Percentiles rank a stretch among this genome's conserved stretches.
These are phyloP conservation scores for Boletus semigastroideus DNA, from an alignment of 1,284 basidiomycete genomes.

Conservation along the genomic window DNA sequence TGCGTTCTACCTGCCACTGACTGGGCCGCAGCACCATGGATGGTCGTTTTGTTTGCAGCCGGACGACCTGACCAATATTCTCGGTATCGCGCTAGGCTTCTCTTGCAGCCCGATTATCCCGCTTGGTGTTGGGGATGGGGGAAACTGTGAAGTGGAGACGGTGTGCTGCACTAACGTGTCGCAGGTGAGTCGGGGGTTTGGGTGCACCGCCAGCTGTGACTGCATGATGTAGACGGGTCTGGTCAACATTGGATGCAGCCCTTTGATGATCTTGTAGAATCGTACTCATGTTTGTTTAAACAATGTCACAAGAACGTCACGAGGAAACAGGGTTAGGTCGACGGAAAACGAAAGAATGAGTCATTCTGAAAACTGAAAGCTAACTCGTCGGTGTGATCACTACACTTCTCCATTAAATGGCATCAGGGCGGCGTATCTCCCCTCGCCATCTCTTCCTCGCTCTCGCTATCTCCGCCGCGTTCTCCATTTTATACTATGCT, in stretches of 20 bases:
- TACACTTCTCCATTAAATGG: too few relatives aligned
- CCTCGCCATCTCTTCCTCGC: constrained; percentile 31
- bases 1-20: neutral
- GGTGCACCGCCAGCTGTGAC: neutral
- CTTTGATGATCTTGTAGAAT: constrained; percentile 4
- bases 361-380: too few relatives aligned
- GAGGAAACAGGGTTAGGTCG: too few relatives aligned
- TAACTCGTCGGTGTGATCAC: too few relatives aligned
- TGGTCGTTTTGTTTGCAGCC: neutral
- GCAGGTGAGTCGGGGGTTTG: constrained; percentile 8
- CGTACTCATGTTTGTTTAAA: too few relatives aligned
- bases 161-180: constrained; percentile 13
- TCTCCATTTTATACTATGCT: constrained; percentile 22
- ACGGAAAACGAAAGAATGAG: too few relatives aligned
- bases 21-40: neutral
- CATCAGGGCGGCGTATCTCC: constrained; percentile 25
- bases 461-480: constrained; percentile 21
- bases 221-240: constrained; percentile 9
- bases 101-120: constrained; percentile 11
- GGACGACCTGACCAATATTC: too few relatives aligned
- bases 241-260: constrained; percentile 17
- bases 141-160: constrained; percentile 7
- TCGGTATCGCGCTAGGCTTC: neutral
- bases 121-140: constrained; percentile 10
- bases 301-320: too few relatives aligned